Base-by-base conservation (phyloP, 2,329 filamentous ascomycete species). In the Claviceps cyperi region DNA sequence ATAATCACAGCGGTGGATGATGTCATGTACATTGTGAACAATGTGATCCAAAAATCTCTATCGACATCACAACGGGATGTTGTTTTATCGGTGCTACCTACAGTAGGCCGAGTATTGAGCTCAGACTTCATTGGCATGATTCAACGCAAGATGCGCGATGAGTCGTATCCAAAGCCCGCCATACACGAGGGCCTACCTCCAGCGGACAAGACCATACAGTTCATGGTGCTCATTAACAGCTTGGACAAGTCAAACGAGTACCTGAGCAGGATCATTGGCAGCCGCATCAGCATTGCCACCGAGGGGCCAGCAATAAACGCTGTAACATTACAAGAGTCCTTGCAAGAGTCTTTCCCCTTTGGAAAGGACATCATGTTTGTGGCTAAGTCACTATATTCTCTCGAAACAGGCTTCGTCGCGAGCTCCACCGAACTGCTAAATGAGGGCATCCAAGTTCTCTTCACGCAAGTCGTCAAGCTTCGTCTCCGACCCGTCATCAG, bases 1-100 rank as follows among this genome's bases (percentile, higher is more conserved):
- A 95, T 98, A 59, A 91, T 92, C 43, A 89, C 90, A 2, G 90
- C 91, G 0, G 90, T 98, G 8, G 92, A 98, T 69, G 92, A 96
- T 68, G 89, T 97, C 61, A 97, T 98, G 91, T 98, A 97, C 67
- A 96, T 98, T 58, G 86, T 95, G 62, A 94, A 94, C 62, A 84
- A 91, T 47, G 85, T 97, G 36, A 74, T 97, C 7, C 84, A 94
- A 55, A 83, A 91, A 56, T 86, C 88, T 0, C 73, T 97, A 21
- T 84, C 86, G 0, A 97, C 94, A 0, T 87, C 86, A 2, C 90
- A 96, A 62, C 75, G 82, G 56, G 76, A 83, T 17, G 81, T 95
- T 3, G 77, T 94, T 21, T 79, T 80, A 41, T 86, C 79, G 51
- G 85, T 94, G 6, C 69, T 96, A 24, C 84, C 89, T 2, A 84